Evolutionary conservation across 495 filamentous ascomycete species (phyloP).

Genomic region (Zalerion maritima): DNA sequence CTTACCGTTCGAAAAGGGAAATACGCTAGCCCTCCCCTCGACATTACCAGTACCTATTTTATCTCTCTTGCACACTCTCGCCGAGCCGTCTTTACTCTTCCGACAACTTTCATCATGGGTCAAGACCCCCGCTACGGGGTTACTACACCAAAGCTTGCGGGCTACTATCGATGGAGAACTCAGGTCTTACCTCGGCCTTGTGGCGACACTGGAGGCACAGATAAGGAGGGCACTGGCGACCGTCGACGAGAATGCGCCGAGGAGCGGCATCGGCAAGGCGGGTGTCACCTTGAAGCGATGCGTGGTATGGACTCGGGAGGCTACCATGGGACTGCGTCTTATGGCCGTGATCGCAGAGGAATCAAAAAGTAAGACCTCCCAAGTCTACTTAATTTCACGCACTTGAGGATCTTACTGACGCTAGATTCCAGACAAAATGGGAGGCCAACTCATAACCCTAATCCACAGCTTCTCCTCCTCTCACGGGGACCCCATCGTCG

Average conservation of each 20-base stretch:
- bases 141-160: constrained; percentile 88
- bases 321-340: constrained; percentile 87
- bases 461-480: constrained; percentile 88
- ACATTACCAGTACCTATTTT: constrained; percentile 73
- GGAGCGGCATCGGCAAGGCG: constrained; percentile 60
- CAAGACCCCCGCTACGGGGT: constrained; percentile 44
- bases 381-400: too few relatives aligned
- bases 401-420: too few relatives aligned
- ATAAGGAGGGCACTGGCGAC: constrained; percentile 66
- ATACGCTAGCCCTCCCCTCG: constrained; percentile 55
- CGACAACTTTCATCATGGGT: constrained; percentile 65
- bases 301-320: constrained; percentile 92
- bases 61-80: constrained; percentile 75
- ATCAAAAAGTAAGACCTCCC: constrained; percentile 44
- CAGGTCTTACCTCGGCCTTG: constrained; percentile 78
- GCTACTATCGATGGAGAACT: constrained; percentile 76
- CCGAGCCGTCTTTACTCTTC: constrained; percentile 87
- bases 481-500: constrained; percentile 90
- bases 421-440: constrained; percentile 64
- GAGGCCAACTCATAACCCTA: constrained; percentile 84
- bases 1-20: constrained; percentile 54
- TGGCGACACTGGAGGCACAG: constrained; percentile 88
- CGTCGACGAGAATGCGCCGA: constrained; percentile 46
- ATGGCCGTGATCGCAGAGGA: constrained; percentile 92
- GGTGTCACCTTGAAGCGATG: constrained; percentile 95